These are phyloP conservation scores for Psilocybe mexicana DNA, from an alignment of 1,284 basidiomycete species.

Conservation along the genomic window DNA sequence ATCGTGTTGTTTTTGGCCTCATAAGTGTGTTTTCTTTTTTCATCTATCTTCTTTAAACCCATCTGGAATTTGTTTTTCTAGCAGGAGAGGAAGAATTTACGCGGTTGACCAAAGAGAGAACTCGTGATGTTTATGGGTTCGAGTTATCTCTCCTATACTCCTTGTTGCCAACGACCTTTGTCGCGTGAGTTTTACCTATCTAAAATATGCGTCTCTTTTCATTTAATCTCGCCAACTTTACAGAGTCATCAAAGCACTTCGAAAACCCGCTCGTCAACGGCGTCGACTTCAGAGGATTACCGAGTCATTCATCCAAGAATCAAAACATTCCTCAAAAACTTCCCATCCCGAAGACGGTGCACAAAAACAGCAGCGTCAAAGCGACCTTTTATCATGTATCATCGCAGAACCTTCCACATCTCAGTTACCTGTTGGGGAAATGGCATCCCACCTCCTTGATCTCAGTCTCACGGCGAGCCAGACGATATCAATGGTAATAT, in stretches of 20 bases:
- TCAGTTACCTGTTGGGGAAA: constrained; percentile 10
- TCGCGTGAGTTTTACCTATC: neutral
- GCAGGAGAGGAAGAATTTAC: constrained; percentile 9
- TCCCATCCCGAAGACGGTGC: neutral
- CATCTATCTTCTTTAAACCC: neutral
- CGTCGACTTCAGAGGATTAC: neutral
- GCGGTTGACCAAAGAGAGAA: neutral
- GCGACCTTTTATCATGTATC: constrained; percentile 12
- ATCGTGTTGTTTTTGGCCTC: constrained; percentile 22
- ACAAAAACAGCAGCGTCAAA: neutral
- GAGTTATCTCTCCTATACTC: neutral
- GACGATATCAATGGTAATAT: constrained; percentile 21
- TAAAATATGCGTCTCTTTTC: neutral
- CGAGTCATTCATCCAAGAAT: neutral
- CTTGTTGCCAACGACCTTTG: constrained; percentile 2
- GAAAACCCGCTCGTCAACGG: neutral
- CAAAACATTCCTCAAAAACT: neutral
- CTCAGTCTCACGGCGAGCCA: constrained; percentile 30
- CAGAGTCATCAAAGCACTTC: neutral
- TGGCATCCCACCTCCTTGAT: constrained; percentile 24
- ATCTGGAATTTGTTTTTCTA: neutral
- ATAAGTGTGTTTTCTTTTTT: constrained; percentile 13
- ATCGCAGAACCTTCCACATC: constrained; percentile 1
- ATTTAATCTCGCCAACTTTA: neutral
- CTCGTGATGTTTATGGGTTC: neutral